Evolutionary conservation across 2,329 filamentous ascomycete genomes (phyloP).

Genomic region (Fusarium sp.): DNA sequence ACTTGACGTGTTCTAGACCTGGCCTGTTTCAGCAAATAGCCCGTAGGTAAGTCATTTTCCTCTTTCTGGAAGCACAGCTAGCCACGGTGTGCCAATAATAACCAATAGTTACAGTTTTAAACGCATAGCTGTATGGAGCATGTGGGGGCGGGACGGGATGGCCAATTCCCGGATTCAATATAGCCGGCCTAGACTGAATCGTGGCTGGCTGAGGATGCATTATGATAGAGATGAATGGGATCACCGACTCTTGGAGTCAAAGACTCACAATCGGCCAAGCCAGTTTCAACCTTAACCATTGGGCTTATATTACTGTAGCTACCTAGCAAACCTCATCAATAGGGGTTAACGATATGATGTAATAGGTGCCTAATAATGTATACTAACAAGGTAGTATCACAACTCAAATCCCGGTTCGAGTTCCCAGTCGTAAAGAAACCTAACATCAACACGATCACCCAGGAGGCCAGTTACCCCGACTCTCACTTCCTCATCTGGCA

Average conservation of each 20-base stretch:
- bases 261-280: rapidly evolving
- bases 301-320: rapidly evolving
- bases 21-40: too few species aligned
- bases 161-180: not conserved
- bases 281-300: not conserved
- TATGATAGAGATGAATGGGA: rapidly evolving
- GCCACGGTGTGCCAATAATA: too few species aligned
- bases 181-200: rapidly evolving
- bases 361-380: rapidly evolving
- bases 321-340: rapidly evolving
- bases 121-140: too few species aligned
- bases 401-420: not conserved
- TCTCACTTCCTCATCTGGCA: not conserved
- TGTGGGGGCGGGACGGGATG: too few species aligned
- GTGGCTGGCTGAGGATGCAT: not conserved
- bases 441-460: rapidly evolving
- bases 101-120: too few species aligned
- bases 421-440: slow-evolving; percentile 17
- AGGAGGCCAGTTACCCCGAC: rapidly evolving
- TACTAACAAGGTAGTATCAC: rapidly evolving
- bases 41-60: too few species aligned
- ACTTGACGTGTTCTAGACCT: too few species aligned
- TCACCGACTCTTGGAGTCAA: not conserved
- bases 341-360: rapidly evolving
- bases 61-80: too few species aligned